Evolutionary conservation across 1,284 basidiomycete species (phyloP).

Genomic region (Cryptococcus maquisensis): DNA sequence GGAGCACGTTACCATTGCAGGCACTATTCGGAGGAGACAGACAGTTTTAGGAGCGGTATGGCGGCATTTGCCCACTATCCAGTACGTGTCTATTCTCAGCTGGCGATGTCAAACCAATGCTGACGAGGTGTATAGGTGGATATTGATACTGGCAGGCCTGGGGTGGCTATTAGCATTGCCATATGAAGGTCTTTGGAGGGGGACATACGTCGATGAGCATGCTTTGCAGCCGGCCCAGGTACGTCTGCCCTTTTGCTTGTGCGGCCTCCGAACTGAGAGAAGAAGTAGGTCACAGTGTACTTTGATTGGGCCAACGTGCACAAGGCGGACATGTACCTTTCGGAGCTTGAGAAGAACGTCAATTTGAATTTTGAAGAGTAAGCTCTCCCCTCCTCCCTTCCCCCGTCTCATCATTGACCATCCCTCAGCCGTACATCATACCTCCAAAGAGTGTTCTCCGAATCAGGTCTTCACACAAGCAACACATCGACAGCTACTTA

Average conservation of each 20-base stretch:
- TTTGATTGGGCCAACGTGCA: conserved; percentile 87
- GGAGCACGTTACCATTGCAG: conserved; percentile 27
- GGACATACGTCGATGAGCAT: conserved; percentile 85
- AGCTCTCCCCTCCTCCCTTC: conserved; percentile 39
- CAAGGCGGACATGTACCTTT: conserved; percentile 70
- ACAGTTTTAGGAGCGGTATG: conserved; percentile 12
- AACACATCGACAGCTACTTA: conserved; percentile 59
- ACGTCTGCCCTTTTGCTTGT: conserved; percentile 16
- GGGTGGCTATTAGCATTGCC: conserved; percentile 72
- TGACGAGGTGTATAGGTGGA: background rate
- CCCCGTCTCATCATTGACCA: background rate
- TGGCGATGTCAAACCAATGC: background rate
- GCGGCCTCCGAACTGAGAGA: background rate
- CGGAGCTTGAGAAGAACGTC: conserved; percentile 58
- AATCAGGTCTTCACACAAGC: conserved; percentile 20
- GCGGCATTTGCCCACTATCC: conserved; percentile 13
- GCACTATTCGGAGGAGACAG: conserved; percentile 20
- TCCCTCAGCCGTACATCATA: conserved; percentile 11
- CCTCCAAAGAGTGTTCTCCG: conserved; percentile 18
- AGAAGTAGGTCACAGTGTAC: conserved; percentile 71
- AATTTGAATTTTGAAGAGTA: conserved; percentile 69
- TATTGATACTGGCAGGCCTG: conserved; percentile 62
- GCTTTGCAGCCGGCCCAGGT: conserved; percentile 86
- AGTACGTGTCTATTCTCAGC: conserved; percentile 10
- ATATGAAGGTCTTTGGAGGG: conserved; percentile 59